Conservation (phyloP, 257 asterid species). For the Marsdenia floribunda region DNA sequence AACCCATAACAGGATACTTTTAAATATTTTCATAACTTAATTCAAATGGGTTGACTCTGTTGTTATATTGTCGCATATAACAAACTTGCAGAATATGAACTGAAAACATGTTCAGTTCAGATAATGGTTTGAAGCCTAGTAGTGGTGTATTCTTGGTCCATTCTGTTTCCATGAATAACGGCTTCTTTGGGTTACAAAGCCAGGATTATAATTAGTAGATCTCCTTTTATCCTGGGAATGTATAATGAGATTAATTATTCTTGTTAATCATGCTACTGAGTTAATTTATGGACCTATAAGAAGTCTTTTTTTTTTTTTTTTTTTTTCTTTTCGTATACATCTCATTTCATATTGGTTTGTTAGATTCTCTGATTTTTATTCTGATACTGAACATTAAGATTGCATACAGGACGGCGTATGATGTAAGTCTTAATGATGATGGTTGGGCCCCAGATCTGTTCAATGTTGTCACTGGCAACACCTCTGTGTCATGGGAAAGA, state of each 20-base stretch:
- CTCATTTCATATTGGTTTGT: not conserved
- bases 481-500: slow-evolving; percentile 86
- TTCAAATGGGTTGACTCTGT: not conserved
- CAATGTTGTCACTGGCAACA: slow-evolving; percentile 61
- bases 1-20: not conserved
- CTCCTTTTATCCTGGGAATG: not conserved
- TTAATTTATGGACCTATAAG: not conserved
- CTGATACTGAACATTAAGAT: slow-evolving; percentile 12
- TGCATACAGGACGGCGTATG: slow-evolving; percentile 76
- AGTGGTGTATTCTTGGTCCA: not conserved
- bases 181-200: not conserved
- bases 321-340: not conserved
- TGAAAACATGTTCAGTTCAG: not conserved
- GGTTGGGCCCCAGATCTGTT: slow-evolving; percentile 71
- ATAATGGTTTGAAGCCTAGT: not conserved
- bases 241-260: not conserved
- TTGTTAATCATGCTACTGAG: not conserved
- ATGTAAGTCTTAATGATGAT: slow-evolving; percentile 71
- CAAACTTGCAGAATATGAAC: not conserved
- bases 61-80: not conserved
- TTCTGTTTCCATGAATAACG: not conserved
- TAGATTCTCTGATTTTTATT: not conserved
- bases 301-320: not conserved
- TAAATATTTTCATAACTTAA: not conserved
- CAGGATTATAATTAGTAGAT: not conserved